Evolutionary conservation across 768 basidiomycete genomes (phyloP).

Genomic region (Termitomyces bulborhizus): DNA sequence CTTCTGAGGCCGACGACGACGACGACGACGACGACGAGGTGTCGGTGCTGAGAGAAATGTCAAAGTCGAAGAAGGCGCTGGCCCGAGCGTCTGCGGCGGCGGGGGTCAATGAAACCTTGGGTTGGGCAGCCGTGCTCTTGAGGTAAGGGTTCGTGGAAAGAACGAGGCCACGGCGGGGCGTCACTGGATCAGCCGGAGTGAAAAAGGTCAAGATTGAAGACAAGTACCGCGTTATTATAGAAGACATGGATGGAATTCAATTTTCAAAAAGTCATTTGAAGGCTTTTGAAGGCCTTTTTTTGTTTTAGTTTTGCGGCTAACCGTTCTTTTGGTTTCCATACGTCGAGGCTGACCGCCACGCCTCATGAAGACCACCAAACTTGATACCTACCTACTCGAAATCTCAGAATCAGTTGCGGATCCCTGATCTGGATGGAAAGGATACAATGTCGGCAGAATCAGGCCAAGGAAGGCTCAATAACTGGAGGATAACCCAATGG

Average conservation of each 20-base stretch:
- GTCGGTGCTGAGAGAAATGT: constrained; percentile 10
- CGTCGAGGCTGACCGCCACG: background rate
- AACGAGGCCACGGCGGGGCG: background rate
- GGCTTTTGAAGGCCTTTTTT: background rate
- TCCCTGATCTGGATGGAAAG: no score
- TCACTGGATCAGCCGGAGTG: background rate
- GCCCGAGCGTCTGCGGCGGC: background rate
- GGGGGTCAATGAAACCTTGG: constrained; percentile 1
- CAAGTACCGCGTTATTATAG: constrained; percentile 7
- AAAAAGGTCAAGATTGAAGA: constrained; percentile 1
- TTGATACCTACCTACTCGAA: no score
- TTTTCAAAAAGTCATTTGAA: background rate
- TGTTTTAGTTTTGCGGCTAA: background rate
- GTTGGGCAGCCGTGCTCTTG: constrained; percentile 4
- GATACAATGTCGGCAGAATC: no score
- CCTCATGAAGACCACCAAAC: no score
- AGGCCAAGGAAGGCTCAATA: no score
- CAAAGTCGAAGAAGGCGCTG: constrained; percentile 4
- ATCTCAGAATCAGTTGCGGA: no score
- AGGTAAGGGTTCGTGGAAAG: constrained; percentile 4
- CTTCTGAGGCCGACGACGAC: constrained; percentile 7
- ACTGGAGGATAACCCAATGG: no score
- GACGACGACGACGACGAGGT: constrained; percentile 12
- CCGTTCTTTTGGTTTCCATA: background rate
- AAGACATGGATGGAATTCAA: constrained; percentile 1